Base-by-base conservation (phyloP, 306 rosid genomes). In the Dicorynia guianensis region DNA sequence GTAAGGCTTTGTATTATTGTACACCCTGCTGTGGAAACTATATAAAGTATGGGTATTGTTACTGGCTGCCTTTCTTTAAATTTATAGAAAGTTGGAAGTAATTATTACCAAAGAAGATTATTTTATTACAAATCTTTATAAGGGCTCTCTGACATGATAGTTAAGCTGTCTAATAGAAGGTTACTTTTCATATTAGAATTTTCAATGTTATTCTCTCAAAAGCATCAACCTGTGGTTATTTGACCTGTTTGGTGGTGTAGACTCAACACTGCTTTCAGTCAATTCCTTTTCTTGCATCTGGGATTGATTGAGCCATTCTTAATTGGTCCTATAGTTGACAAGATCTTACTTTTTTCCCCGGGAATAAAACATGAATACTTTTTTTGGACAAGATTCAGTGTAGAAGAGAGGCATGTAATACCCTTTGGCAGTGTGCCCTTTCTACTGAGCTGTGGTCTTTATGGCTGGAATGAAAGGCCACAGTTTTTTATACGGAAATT, bases 1-100 rank as follows among this genome's bases (percentile, higher is more conserved):
- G 30, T 30, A 57, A 36, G 62, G 61, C 52, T 58, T 74, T 72
- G 17, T 72, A 20, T 76, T 33, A 35, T 42, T 57, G 60, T 66
- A 63, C 39, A 38, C 50, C 42, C 61, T 56, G 55, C 20, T 3
- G 0, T 55, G 35, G 13, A 55, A 55, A 1, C 13, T 18, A 5
- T 55, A n/a, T 25, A 25, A 25, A 25, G 30, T 25, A 1, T 25
- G 30, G 30, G 30, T 25, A 25, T 25, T 25, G 30, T 1, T 25
- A 25, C 30, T 25, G n/a, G 63, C 4, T 58, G 38, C 63, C 13
- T n/a, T 46, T 57, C n/a, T 71, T 55, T 40, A 5, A 54, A 40
- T 20, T 11, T 4, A 46, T 19, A 70, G 53, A 11, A 20, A 40
- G 40, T 20, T 71, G 33, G 13, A 54, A 25, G 15, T 40, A 55